Evolutionary conservation across 2,329 filamentous ascomycete genomes (phyloP).

Genomic region (Exserohilum turcica): DNA sequence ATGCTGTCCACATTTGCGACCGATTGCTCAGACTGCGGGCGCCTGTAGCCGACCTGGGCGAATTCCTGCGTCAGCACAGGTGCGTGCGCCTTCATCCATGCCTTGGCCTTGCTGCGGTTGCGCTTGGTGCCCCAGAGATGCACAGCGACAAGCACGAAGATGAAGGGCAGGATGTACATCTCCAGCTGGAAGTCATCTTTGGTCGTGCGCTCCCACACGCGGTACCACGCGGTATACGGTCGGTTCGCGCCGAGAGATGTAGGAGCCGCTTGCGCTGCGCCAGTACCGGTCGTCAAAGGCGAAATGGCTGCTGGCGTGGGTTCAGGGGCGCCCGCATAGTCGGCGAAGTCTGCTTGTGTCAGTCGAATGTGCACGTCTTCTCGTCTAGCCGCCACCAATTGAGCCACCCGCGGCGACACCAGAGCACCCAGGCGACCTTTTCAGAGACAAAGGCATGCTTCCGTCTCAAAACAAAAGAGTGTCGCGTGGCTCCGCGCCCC

Average conservation of each 20-base stretch:
- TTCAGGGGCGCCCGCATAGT: constrained; percentile 81
- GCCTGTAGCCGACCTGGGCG: constrained; percentile 77
- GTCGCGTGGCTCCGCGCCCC: constrained; percentile 12
- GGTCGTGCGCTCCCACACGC: constrained; percentile 87
- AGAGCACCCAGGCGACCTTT: background rate
- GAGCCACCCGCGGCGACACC: background rate
- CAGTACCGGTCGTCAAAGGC: constrained; percentile 49
- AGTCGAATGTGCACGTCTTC: constrained; percentile 1
- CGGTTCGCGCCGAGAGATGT: constrained; percentile 53
- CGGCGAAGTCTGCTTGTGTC: constrained; percentile 76
- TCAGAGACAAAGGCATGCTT: background rate
- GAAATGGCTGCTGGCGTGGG: constrained; percentile 60
- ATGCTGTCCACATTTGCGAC: constrained; percentile 60
- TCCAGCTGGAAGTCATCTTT: constrained; percentile 86
- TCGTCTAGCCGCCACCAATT: background rate
- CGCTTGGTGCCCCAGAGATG: constrained; percentile 80
- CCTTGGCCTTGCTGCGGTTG: constrained; percentile 79
- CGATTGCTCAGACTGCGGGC: constrained; percentile 47
- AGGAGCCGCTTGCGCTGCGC: constrained; percentile 36
- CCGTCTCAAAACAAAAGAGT: background rate
- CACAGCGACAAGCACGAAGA: constrained; percentile 74
- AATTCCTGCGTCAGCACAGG: constrained; percentile 79
- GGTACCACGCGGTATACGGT: constrained; percentile 95
- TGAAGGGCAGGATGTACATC: constrained; percentile 76
- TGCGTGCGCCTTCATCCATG: constrained; percentile 78